These are phyloP conservation scores for Aspergillus campestris DNA, from an alignment of 495 filamentous ascomycete species.

Conservation along the genomic window DNA sequence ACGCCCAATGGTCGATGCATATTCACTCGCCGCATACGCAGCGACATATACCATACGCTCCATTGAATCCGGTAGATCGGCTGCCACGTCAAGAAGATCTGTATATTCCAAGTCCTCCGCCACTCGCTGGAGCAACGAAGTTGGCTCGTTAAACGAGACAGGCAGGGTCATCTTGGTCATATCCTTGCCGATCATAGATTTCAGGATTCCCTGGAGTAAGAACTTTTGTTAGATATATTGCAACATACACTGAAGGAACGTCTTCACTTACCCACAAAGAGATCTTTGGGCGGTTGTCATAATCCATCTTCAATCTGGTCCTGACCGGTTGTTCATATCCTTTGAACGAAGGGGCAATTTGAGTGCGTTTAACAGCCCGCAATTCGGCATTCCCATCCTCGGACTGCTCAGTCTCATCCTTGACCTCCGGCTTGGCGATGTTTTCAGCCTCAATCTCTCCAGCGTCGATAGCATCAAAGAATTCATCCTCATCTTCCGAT, in stretches of 20 bases:
- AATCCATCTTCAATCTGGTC: constrained; percentile 74
- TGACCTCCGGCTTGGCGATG: constrained; percentile 37
- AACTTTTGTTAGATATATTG: constrained; percentile 15
- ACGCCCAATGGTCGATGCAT: constrained; percentile 91
- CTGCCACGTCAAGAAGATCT: constrained; percentile 83
- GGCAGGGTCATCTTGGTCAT: constrained; percentile 99
- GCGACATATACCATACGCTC: constrained; percentile 96
- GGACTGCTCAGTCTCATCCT: constrained; percentile 37
- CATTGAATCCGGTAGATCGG: constrained; percentile 74
- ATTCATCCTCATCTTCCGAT: constrained; percentile 81
- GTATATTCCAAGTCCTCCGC: constrained; percentile 98
- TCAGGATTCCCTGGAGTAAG: constrained; percentile 70
- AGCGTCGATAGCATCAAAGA: constrained; percentile 94
- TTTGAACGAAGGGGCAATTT: constrained; percentile 69
- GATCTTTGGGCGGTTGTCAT: constrained; percentile 87
- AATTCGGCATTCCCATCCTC: constrained; percentile 38
- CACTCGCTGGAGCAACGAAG: constrained; percentile 90
- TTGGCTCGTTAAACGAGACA: constrained; percentile 98
- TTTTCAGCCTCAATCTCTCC: constrained; percentile 76
- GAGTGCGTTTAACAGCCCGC: constrained; percentile 38
- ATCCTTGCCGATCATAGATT: constrained; percentile 99
- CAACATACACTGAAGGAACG: not conserved
- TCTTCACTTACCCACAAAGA: constrained; percentile 74
- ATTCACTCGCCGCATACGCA: constrained; percentile 90
- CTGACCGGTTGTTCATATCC: constrained; percentile 87